Evolutionary conservation across 1,284 basidiomycete genomes (phyloP), one percentile per base, ranked within the genome.

Genomic region (Fomes fomentarius): DNA sequence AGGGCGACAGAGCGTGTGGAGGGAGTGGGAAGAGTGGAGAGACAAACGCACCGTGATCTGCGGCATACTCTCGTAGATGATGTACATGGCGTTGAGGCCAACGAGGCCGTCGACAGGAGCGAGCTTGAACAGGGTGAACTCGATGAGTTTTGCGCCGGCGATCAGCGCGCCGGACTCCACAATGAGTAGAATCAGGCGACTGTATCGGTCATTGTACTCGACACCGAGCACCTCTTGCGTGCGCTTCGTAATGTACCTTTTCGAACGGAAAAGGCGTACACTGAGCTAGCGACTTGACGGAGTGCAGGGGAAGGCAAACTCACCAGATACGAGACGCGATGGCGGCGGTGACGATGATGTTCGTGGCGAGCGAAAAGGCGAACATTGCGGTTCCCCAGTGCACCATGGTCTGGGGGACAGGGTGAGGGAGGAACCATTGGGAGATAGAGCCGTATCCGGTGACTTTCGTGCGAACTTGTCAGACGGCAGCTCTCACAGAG

Each of bases 81-180:
- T 49, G 46, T 58, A 58, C 19, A 58, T 25, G 19, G 56, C 52
- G 34, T 58, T 58, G 28, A 54, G 38, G 17, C 56, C 56, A 24
- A 22, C 24, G 15, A 52, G 30, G 14, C 56, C 52, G 35, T 54
- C 47, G 21, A 22, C 56, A 28, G 56, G 56, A 9, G 48, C 47
- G 40, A 51, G 22, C 26, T 54, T 22, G 52, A 47, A 58, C 25
- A 58, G 43, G 10, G 44, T 31, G 48, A 58, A 58, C 38, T 58
- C 56, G 21, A 47, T 34, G 33, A 58, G 21, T 33, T 58, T 58
- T 10, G 47, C 45, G n/a, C 45, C 33, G 21, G 56, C 34, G 44
- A 58, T 48, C 28, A 58, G 42, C 30, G 49, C 33, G 15, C 50
- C 50, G 15, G 50, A 52, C 35, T 52, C 50, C 37, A 52, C 19